Percentiles rank a stretch among this genome's conserved stretches.
phyloP scores from a whole-genome alignment of 2,329 filamentous ascomycete genomes.

The Tolypocladium ophioglossoides region DNA sequence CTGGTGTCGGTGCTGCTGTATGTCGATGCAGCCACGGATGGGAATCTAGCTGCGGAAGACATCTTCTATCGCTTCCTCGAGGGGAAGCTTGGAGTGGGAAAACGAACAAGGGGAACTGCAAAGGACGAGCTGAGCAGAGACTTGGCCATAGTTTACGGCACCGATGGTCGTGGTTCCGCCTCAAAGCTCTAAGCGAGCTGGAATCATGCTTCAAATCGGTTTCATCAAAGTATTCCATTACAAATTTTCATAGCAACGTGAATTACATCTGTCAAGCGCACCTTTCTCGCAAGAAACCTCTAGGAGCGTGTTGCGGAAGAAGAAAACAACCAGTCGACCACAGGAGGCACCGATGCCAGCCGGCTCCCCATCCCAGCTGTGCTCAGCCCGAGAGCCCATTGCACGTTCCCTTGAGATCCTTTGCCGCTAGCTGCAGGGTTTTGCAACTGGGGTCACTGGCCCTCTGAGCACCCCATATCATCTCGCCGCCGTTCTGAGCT shows the following conservation, averaged over 20 bases:
- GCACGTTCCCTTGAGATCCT: conserved; percentile 16
- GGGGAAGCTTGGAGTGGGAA: conserved; percentile 10
- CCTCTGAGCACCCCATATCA: conserved; percentile 12
- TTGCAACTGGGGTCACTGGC: conserved; percentile 11
- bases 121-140: conserved; percentile 20
- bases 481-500: conserved; percentile 9
- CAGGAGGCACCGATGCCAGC: background rate
- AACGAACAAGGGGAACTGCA: conserved; percentile 7
- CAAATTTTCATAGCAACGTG: background rate
- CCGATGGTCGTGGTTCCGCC: background rate
- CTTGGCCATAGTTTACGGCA: conserved; percentile 25
- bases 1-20: conserved; percentile 31
- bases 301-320: background rate
- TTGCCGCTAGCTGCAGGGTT: conserved; percentile 12
- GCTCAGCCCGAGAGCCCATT: background rate
- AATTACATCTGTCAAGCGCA: background rate
- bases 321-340: background rate
- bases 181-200: conserved; percentile 13
- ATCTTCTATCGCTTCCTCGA: conserved; percentile 30
- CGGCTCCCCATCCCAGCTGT: background rate
- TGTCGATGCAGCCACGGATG: conserved; percentile 27
- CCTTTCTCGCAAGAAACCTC: no score
- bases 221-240: background rate
- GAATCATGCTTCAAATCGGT: background rate
- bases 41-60: conserved; percentile 23